Percentiles rank a stretch among this genome's conserved stretches.
phyloP scores from a whole-genome alignment of 345 rosid species.

The Geranium rotundifolium region DNA sequence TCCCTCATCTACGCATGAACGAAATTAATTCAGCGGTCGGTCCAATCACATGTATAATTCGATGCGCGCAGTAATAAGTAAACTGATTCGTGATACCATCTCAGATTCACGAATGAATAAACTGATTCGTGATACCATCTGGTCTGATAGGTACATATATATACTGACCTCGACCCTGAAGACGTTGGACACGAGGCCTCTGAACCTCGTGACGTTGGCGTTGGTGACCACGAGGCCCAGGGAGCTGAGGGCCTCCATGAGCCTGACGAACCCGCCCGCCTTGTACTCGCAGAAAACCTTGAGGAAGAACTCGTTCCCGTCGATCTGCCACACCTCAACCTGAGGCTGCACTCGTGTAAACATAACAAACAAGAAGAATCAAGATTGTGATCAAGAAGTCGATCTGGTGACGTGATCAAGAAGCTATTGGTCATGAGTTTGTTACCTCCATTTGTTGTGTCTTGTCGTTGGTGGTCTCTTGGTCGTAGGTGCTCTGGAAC shows the following conservation, averaged over 20 bases:
- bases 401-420: too few relatives aligned
- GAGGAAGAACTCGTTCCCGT: conserved; percentile 77
- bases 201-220: conserved; percentile 67
- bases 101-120: too few relatives aligned
- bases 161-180: conserved; percentile 76
- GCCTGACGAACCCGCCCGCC: conserved; percentile 67
- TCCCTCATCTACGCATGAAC: conserved; percentile 47
- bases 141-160: too few relatives aligned
- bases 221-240: conserved; percentile 79
- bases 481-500: conserved; percentile 25
- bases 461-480: conserved; percentile 41
- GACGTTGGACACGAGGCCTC: conserved; percentile 77
- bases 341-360: conserved; percentile 75
- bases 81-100: too few relatives aligned
- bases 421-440: too few relatives aligned
- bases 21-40: too few relatives aligned
- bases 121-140: too few relatives aligned
- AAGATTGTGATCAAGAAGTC: too few relatives aligned
- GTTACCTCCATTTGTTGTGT: conserved; percentile 90
- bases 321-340: conserved; percentile 80
- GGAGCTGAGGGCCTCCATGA: conserved; percentile 76
- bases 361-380: too few relatives aligned
- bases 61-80: too few relatives aligned
- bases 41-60: too few relatives aligned
- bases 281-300: conserved; percentile 84